Evolutionary conservation across 2,329 filamentous ascomycete genomes (phyloP), one percentile per base, ranked within the genome.

Genomic region (Venturia aucupariae): DNA sequence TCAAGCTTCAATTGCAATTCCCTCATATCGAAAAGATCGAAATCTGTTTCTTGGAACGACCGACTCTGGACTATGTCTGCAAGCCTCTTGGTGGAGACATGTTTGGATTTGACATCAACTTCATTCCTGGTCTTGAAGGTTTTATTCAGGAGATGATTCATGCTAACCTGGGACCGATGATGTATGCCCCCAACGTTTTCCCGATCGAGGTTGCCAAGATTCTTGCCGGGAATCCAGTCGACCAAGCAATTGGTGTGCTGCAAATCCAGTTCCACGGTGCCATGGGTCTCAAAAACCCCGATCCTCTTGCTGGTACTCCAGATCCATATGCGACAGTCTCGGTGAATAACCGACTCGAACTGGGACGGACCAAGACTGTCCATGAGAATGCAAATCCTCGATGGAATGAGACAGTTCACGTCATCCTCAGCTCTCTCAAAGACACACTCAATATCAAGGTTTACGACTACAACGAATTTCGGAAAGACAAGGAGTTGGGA

Each of bases 141-240:
- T 99, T 99, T 76, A 99, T 99, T 71, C 86, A 90, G 73, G 94
- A 99, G 70, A 91, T 96, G 78, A 96, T 99, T 63, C 95, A 99
- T 75, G 90, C 89, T 67, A 97, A 93, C 72, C 79, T 99, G 61
- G 89, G 86, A 1, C 95, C 94, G 0, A 97, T 99, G 89, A 96
- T 99, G 91, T 99, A 99, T 73, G 88, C 86, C 44, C 94, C 94
- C 10, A 96, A 99, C 70, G 92, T 97, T 61, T 99, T 99, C 81
- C 94, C 94, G 19, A 94, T 99, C 69, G 94, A 99, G 73, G 91
- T 99, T 65, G 94, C 94, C 70, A 97, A 99, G 82, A 94, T 99
- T 90, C 82, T 99, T 68, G 90, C 93, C 54, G 94, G 94, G 66
- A 93, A 90, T 65, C 87, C 94, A 0, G 90, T 99, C 61, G 95